Percentiles rank a stretch among this genome's conserved stretches.
Conservation (phyloP, 164 flowering plant species). For the Aristolochia fimbriata region DNA sequence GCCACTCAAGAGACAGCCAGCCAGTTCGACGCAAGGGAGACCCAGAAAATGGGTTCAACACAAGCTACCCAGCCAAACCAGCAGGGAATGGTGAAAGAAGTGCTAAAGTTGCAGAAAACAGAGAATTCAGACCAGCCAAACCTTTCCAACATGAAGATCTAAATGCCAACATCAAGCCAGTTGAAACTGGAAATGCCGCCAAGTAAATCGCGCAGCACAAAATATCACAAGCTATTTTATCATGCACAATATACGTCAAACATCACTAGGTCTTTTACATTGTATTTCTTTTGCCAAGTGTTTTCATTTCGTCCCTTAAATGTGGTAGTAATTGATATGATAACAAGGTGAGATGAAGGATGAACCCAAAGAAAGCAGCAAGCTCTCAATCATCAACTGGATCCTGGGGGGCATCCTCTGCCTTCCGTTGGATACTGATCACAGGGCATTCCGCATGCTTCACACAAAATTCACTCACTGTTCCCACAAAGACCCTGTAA, state of each 20-base stretch:
- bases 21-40: constrained; percentile 15
- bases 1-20: constrained; percentile 8
- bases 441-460: constrained; percentile 98
- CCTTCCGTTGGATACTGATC: constrained; percentile 65
- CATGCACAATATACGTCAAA: background rate
- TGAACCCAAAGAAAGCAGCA: background rate
- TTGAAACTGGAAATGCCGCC: constrained; percentile 6
- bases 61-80: constrained; percentile 17
- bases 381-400: constrained; percentile 73
- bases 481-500: constrained; percentile 91
- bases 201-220: background rate
- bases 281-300: background rate
- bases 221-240: background rate
- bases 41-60: constrained; percentile 34
- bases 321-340: background rate
- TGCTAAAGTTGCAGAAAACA: background rate
- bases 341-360: background rate
- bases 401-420: constrained; percentile 69
- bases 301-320: background rate
- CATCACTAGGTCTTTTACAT: background rate
- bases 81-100: constrained; percentile 3
- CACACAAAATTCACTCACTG: constrained; percentile 89
- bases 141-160: constrained; percentile 3
- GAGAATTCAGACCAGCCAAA: constrained; percentile 12
- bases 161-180: constrained; percentile 12